Conservation (phyloP, 176 grass and related monocot species). For the Phyllostachys edulis region DNA sequence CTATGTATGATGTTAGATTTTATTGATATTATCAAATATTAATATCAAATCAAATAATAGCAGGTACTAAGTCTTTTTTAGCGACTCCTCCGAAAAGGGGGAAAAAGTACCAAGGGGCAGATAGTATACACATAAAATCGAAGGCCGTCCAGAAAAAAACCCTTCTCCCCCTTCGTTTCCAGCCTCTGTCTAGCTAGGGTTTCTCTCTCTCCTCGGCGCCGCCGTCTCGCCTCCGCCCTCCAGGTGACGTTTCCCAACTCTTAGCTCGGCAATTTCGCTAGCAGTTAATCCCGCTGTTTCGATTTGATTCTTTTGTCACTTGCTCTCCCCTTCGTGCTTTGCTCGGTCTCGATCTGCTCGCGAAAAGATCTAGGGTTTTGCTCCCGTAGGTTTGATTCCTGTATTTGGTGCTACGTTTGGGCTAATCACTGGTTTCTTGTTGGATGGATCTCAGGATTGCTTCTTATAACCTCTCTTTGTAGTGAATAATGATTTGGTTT, state of each 20-base stretch:
- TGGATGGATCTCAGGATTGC: neutral
- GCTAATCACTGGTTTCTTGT: neutral
- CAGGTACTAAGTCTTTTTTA: too few relatives aligned
- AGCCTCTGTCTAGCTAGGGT: constrained; percentile 26
- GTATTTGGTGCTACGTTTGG: neutral
- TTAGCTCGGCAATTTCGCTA: neutral
- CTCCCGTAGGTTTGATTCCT: neutral
- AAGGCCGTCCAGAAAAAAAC: neutral
- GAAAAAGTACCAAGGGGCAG: neutral
- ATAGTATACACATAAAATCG: too few relatives aligned
- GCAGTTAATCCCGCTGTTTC: neutral
- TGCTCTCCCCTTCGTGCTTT: neutral
- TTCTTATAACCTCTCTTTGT: neutral
- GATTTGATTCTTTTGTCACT: neutral
- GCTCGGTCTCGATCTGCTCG: neutral
- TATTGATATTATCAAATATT: too few relatives aligned
- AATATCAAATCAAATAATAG: too few relatives aligned
- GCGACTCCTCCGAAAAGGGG: too few relatives aligned
- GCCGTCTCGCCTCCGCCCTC: neutral
- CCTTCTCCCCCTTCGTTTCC: neutral
- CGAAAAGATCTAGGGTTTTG: neutral
- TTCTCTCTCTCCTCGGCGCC: constrained; percentile 1
- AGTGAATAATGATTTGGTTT: neutral
- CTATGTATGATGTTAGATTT: too few relatives aligned
- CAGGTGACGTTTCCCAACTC: neutral